Evolutionary conservation across 2,329 filamentous ascomycete species (phyloP), one percentile per base, ranked within the genome.

Genomic region (Pseudodiploospora longispora): DNA sequence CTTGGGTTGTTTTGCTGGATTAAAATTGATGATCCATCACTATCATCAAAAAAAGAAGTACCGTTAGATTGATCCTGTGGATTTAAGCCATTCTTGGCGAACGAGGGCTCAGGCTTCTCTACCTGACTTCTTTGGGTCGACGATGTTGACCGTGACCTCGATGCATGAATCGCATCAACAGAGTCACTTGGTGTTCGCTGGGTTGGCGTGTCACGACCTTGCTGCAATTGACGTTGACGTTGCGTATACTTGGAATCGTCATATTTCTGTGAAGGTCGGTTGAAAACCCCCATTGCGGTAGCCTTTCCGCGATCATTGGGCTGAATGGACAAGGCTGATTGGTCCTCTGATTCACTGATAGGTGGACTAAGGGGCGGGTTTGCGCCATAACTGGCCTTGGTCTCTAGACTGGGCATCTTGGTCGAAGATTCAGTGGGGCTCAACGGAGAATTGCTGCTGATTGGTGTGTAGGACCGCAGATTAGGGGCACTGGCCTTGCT

Each of bases 181-280:
- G 71, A 72, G 27, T 74, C 75, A 4, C 71, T 55, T 8, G 72
- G 69, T 50, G 58, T 59, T 6, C 66, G 65, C 31, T 63, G 64
- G 1, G 68, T 69, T 0, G 83, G 78, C 0, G 78, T 79, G 44
- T 84, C 83, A 28, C 83, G 77, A 29, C 82, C 85, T 55, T 85
- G 78, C 50, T 91, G 85, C 60, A 95, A 78, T 59, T 89, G 85
- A 39, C 86, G 69, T 57, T 95, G 85, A 37, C 88, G 80, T 58
- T 94, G 84, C 5, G 86, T 78, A 56, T 87, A 96, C 56, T 87
- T 85, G 19, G 83, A 80, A 57, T 96, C 90, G 55, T 95, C 87
- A 53, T 93, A 95, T 6, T 81, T 77, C 41, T 83, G 78, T 2
- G 70, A 67, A 1, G 89, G 86, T 58, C 88, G 88, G 51, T 84